Conservation (phyloP, 768 basidiomycete species). For the Rhizopogon vulgaris region DNA sequence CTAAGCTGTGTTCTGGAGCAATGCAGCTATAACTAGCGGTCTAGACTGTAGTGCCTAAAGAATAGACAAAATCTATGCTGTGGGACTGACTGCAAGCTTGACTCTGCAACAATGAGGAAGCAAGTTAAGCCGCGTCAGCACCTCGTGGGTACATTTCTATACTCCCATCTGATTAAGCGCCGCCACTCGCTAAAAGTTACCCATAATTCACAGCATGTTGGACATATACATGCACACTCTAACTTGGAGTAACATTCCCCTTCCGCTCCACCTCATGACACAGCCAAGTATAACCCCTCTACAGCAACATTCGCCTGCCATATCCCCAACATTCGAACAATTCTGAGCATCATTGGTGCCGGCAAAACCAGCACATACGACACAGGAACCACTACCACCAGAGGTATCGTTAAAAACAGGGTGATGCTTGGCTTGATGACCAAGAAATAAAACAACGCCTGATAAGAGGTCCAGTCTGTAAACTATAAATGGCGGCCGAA, state of each 20-base stretch:
- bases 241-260: background rate
- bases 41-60: background rate
- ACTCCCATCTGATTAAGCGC: constrained; percentile 7
- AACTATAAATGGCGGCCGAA: constrained; percentile 40
- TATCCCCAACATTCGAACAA: constrained; percentile 58
- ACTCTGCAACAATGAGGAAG: constrained; percentile 15
- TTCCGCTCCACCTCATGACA: constrained; percentile 17
- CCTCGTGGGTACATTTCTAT: constrained; percentile 18
- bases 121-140: constrained; percentile 35
- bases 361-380: constrained; percentile 56
- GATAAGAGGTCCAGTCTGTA: constrained; percentile 75
- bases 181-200: constrained; percentile 22
- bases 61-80: background rate
- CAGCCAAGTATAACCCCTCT: constrained; percentile 52
- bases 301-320: constrained; percentile 85
- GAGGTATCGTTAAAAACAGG: constrained; percentile 49
- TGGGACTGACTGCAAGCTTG: background rate
- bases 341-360: constrained; percentile 60
- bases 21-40: background rate
- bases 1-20: constrained; percentile 19
- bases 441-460: constrained; percentile 83
- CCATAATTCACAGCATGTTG: background rate
- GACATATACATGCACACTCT: background rate
- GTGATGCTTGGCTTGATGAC: constrained; percentile 83
- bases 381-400: constrained; percentile 53